Evolutionary conservation across 441 rosid species (phyloP).

Genomic region (Hypseocharis bilobata): DNA sequence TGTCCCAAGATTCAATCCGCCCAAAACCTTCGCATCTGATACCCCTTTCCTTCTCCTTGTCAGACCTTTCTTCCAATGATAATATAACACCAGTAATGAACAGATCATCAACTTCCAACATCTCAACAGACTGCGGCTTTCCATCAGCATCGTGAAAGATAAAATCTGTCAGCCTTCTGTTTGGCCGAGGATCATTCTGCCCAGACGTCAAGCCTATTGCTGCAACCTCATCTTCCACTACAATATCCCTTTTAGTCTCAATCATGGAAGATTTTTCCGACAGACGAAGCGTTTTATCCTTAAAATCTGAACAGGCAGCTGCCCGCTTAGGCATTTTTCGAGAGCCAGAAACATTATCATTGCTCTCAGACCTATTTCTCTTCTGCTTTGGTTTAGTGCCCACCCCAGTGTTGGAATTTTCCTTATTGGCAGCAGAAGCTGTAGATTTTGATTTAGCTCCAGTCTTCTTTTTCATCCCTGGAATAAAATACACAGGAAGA

Average conservation of each 20-base stretch:
- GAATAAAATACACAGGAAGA: neutral
- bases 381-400: slow-evolving; percentile 14
- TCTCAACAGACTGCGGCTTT: slow-evolving; percentile 42
- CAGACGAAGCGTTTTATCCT: slow-evolving; percentile 19
- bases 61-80: slow-evolving; percentile 39
- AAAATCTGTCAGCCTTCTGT: slow-evolving; percentile 59
- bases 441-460: slow-evolving; percentile 12
- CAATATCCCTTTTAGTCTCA: slow-evolving; percentile 16
- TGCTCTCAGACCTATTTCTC: slow-evolving; percentile 15
- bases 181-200: slow-evolving; percentile 36
- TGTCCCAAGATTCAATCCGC: slow-evolving; percentile 55
- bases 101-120: slow-evolving; percentile 57
- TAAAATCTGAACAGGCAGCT: slow-evolving; percentile 24
- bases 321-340: slow-evolving; percentile 29
- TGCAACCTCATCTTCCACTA: slow-evolving; percentile 23
- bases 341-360: neutral
- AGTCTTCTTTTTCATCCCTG: slow-evolving; percentile 17
- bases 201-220: slow-evolving; percentile 29
- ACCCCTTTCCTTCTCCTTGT: slow-evolving; percentile 36
- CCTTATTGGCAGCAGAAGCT: slow-evolving; percentile 12
- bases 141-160: slow-evolving; percentile 46
- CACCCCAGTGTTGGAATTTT: slow-evolving; percentile 1
- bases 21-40: slow-evolving; percentile 55
- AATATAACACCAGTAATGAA: slow-evolving; percentile 55
- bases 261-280: slow-evolving; percentile 20